A percentile compares a stretch with the other conserved stretches of the same genome.
phyloP scores from a whole-genome alignment of 805 yeast species.

The Maudiozyma serrabonitensis region DNA sequence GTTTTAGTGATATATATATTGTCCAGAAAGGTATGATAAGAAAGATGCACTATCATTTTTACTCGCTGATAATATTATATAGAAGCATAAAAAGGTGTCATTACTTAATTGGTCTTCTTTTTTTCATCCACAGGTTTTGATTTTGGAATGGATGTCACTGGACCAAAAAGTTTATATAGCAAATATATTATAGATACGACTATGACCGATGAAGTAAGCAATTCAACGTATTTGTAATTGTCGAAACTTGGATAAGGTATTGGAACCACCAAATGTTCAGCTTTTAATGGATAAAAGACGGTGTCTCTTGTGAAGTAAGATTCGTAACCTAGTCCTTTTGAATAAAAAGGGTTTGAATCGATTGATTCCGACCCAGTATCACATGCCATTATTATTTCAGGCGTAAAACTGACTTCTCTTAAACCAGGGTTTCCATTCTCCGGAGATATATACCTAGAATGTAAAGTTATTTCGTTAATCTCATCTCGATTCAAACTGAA shows the following conservation, averaged over 20 bases:
- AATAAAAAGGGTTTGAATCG: constrained; percentile 31
- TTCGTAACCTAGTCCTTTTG: constrained; percentile 35
- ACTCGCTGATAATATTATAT: neutral
- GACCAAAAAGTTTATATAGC: constrained; percentile 16
- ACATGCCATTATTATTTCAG: constrained; percentile 44
- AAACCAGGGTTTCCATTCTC: constrained; percentile 9
- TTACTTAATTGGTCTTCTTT: neutral
- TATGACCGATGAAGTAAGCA: constrained; percentile 30
- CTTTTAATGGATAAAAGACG: constrained; percentile 30
- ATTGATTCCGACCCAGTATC: constrained; percentile 24
- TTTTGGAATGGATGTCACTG: neutral
- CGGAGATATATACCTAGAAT: constrained; percentile 44
- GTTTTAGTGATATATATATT: neutral
- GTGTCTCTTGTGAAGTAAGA: constrained; percentile 39
- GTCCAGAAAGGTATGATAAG: too few relatives aligned
- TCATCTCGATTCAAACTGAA: constrained; percentile 26
- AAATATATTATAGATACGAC: constrained; percentile 29
- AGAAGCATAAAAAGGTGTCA: neutral
- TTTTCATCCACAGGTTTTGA: neutral
- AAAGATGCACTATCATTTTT: too few relatives aligned
- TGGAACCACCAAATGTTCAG: constrained; percentile 16
- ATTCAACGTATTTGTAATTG: constrained; percentile 27
- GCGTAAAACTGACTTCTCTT: constrained; percentile 25
- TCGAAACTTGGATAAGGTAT: constrained; percentile 37
- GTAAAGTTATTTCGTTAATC: constrained; percentile 34